Percentiles rank a stretch among this genome's conserved stretches.
phyloP scores from a whole-genome alignment of 495 filamentous ascomycete genomes.

The Filosporella fistucella region DNA sequence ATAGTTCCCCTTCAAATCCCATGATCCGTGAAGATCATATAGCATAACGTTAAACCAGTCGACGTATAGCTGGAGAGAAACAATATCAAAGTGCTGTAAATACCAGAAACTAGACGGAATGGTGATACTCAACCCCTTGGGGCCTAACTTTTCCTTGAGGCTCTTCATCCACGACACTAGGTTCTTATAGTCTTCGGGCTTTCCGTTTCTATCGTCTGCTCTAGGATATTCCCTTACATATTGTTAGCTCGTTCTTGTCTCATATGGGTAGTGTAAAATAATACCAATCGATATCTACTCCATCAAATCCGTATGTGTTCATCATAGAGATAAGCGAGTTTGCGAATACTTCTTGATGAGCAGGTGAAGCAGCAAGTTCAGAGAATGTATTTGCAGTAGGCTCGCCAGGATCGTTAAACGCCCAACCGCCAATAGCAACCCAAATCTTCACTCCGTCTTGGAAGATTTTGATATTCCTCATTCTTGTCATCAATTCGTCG shows the following conservation, averaged over 20 bases:
- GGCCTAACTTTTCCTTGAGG: not conserved
- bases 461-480: conserved; percentile 4
- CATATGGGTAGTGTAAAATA: not conserved
- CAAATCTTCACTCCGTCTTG: conserved; percentile 26
- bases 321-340: conserved; percentile 38
- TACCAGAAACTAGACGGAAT: conserved; percentile 36
- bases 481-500: not conserved
- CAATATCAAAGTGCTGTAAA: conserved; percentile 43
- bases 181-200: conserved; percentile 35
- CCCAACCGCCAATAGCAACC: conserved; percentile 27
- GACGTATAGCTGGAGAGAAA: conserved; percentile 24
- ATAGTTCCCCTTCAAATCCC: conserved; percentile 25
- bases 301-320: conserved; percentile 41
- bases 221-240: conserved; percentile 38
- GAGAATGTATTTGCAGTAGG: conserved; percentile 24
- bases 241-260: not conserved
- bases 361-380: conserved; percentile 21
- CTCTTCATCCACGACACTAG: conserved; percentile 35
- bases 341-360: conserved; percentile 36
- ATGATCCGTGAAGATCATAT: conserved; percentile 43
- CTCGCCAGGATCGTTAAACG: conserved; percentile 8
- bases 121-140: not conserved
- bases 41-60: conserved; percentile 57
- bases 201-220: conserved; percentile 41
- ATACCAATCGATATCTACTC: conserved; percentile 44